Base-by-base conservation (phyloP, 2,329 filamentous ascomycete species). In the Scedosporium aurantiacum region DNA sequence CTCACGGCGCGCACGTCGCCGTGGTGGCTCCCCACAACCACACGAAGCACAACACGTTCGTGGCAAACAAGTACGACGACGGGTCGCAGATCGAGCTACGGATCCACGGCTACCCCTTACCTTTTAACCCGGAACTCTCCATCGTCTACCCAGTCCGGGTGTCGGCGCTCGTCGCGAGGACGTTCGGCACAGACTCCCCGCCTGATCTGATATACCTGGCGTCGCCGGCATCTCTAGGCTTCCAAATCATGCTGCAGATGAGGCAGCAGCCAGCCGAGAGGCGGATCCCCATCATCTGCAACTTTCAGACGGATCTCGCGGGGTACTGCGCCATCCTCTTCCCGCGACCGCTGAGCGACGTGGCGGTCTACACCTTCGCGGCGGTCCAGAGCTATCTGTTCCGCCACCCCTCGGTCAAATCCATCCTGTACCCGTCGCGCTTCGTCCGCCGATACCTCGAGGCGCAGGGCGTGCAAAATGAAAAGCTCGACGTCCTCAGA, bases 281-380 rank as follows among this genome's bases (percentile, higher is more conserved):
- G 7, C 83, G 84, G 50, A 79, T 85, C 1, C 82, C 82, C 2
- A 75, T 87, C 1, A 76, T 89, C 52, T 81, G 86, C 69, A 90
- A 89, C 70, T 89, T 88, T 65, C 86, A 89, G 70, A 90, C 86
- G 1, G 86, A 89, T 68, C 74, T 90, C 8, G 82, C 84, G 0
- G 85, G 85, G 1, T 90, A 89, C 69, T 86, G 84, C 67, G 79
- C 82, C 57, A 87, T 89, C 58, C 74, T 90, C n/a, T 87, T 90
- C 63, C 84, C 86, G 0, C 73, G 77, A 1, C 84, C 83, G 0
- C 75, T 90, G 18, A 83, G 83, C 66, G 72, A 73, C 10, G 78
- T 86, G 62, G 85, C 84, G 4, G 83, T 85, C 56, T 84, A 80
- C 70, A 75, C 86, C 10, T 82, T 89, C 61, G 78, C 81, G 16